These are phyloP conservation scores for Amphichorda felina DNA, from an alignment of 2,329 filamentous ascomycete species.

Conservation along the genomic window DNA sequence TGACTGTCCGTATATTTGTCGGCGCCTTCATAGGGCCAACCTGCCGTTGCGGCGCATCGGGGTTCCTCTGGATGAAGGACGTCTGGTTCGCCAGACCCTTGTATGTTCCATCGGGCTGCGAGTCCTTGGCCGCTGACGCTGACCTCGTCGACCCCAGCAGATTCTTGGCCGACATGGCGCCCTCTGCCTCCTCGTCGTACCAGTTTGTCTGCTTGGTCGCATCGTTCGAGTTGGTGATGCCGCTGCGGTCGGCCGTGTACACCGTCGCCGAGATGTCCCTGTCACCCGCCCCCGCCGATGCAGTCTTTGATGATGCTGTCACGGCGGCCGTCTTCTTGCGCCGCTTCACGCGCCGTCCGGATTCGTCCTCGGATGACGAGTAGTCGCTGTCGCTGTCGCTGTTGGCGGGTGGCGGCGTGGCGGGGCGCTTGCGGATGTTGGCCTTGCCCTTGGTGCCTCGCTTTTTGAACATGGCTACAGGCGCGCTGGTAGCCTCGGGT, in stretches of 20 bases:
- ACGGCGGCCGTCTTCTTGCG: slow-evolving; percentile 56
- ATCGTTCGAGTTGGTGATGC: slow-evolving; percentile 62
- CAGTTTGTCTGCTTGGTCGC: slow-evolving; percentile 84
- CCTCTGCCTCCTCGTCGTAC: slow-evolving; percentile 63
- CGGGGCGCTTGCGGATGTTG: slow-evolving; percentile 69
- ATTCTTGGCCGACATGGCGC: slow-evolving; percentile 34
- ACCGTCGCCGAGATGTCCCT: slow-evolving; percentile 36
- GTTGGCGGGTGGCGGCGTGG: slow-evolving; percentile 61
- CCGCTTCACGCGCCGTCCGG: slow-evolving; percentile 68
- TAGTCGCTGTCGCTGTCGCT: slow-evolving; percentile 50
- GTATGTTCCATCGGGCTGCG: slow-evolving; percentile 54
- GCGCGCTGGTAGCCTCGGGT: neutral
- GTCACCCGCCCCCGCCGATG: slow-evolving; percentile 18
- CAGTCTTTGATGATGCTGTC: slow-evolving; percentile 45
- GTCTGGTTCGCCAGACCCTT: slow-evolving; percentile 62
- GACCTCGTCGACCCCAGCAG: slow-evolving; percentile 44
- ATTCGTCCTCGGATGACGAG: slow-evolving; percentile 65
- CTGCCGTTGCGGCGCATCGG: slow-evolving; percentile 54
- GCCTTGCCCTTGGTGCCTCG: slow-evolving; percentile 33
- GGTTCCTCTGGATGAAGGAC: slow-evolving; percentile 71
- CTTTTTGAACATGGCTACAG: slow-evolving; percentile 4
- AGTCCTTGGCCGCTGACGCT: slow-evolving; percentile 22
- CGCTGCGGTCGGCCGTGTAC: slow-evolving; percentile 48
- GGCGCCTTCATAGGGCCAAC: slow-evolving; percentile 83
- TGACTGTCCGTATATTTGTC: slow-evolving; percentile 83